Percentiles rank a stretch among this genome's conserved stretches.
Evolutionary conservation across 768 basidiomycete genomes (phyloP).

Genomic region (Rhizopogon vulgaris): DNA sequence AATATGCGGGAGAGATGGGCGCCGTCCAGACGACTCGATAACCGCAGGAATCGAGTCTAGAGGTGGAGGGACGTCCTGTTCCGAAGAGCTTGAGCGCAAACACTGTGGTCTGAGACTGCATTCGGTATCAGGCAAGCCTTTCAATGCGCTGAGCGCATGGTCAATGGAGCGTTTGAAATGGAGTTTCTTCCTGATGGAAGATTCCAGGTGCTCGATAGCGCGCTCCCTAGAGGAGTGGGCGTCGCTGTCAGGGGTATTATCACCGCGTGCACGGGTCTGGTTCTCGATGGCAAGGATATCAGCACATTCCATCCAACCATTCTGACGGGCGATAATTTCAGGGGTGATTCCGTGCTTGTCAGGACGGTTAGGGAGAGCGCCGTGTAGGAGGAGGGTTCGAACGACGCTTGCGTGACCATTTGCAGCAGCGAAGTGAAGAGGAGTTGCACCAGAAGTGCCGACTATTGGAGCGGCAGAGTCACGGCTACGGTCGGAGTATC

Average conservation of each 20-base stretch:
- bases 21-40: constrained; percentile 34
- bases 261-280: constrained; percentile 51
- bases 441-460: constrained; percentile 84
- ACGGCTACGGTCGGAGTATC: constrained; percentile 66
- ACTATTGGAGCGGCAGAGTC: constrained; percentile 66
- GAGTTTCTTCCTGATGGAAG: constrained; percentile 39
- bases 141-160: constrained; percentile 52
- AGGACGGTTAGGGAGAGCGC: constrained; percentile 71
- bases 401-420: constrained; percentile 84
- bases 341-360: constrained; percentile 94
- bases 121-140: constrained; percentile 27
- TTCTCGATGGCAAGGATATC: constrained; percentile 60
- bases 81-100: constrained; percentile 7
- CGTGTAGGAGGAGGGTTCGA: constrained; percentile 73
- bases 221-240: constrained; percentile 9
- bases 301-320: constrained; percentile 77
- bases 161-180: constrained; percentile 79
- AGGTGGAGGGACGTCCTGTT: constrained; percentile 7
- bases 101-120: constrained; percentile 11
- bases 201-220: constrained; percentile 24
- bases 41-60: constrained; percentile 15
- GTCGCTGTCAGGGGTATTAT: constrained; percentile 17
- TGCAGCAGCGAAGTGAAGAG: constrained; percentile 95
- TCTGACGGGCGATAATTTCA: constrained; percentile 72
- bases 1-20: constrained; percentile 67